Conservation (phyloP, 2,329 filamentous ascomycete species). For the Karstenula rhodostoma region DNA sequence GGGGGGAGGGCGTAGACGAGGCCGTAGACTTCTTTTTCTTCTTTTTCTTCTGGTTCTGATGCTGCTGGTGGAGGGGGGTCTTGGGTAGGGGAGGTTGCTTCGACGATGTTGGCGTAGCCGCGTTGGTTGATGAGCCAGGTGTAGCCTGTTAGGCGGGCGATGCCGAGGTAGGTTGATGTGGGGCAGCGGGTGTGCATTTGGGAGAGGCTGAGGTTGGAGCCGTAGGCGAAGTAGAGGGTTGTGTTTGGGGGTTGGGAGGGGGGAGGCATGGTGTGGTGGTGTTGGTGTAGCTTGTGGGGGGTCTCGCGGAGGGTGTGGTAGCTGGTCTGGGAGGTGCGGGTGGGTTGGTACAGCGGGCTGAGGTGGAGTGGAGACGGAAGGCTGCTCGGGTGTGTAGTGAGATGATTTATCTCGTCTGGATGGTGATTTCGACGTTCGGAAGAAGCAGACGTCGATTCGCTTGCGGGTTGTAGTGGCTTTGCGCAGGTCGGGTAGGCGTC, state of each 20-base stretch:
- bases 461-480: no score
- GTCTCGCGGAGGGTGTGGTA: background rate
- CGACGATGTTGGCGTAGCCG: slow-evolving; percentile 73
- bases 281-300: no score
- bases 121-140: slow-evolving; percentile 72
- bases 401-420: no score
- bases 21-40: slow-evolving; percentile 48
- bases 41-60: slow-evolving; percentile 13
- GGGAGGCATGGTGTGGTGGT: slow-evolving; percentile 16
- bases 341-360: no score
- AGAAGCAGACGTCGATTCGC: no score
- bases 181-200: slow-evolving; percentile 72
- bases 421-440: no score
- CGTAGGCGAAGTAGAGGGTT: slow-evolving; percentile 73
- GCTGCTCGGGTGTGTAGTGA: no score
- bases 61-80: no score
- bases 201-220: slow-evolving; percentile 71
- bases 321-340: no score
- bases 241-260: slow-evolving; percentile 8
- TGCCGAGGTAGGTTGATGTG: slow-evolving; percentile 61
- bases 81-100: no score
- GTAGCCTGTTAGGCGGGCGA: slow-evolving; percentile 66
- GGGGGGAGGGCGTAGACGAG: slow-evolving; percentile 41
- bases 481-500: no score
- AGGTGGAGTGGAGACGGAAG: no score